Evolutionary conservation across 2,329 filamentous ascomycete genomes (phyloP), one percentile per base, ranked within the genome.

Genomic region (Colletotrichum zoysiae): DNA sequence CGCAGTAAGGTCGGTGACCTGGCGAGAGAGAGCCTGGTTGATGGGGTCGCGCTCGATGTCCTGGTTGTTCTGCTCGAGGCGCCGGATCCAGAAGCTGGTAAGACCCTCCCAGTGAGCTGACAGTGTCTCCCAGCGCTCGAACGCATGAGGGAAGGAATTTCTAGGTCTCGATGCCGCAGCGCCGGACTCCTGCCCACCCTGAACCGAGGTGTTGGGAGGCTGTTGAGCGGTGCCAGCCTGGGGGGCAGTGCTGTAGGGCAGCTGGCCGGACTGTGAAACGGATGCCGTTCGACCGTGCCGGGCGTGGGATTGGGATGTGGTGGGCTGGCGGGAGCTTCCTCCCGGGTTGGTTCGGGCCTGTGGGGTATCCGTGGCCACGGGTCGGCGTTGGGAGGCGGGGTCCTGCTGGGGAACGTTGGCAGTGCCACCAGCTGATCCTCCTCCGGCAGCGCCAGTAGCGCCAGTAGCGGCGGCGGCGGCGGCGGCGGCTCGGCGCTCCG

Each of bases 71-170:
- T 96, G 91, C 82, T 99, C 94, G 9, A 99, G 86, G 76, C 95
- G 91, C 58, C 94, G 92, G 75, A 99, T 96, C 95, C 96, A 99
- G 82, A 97, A 98, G 71, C 94, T 95, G 0, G 96, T 98, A 71
- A 99, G 87, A 5, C 96, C 96, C 81, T 99, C 96, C 96, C 96
- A 99, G 77, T 98, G 95, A 7, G 96, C 97, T 0, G 96, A 99
- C 3, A 99, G 84, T 0, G 94, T 95, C 80, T 99, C 96, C 96
- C 96, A 99, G 72, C 96, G 89, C 81, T 99, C 95, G 78, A 99
- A 99, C 0, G 96, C 96, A 82, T 98, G 96, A 0, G 96, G 96
- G 75, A 99, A 98, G 0, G 92, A 91, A 58, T 92, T 93, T 69
- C 90, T 86, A 64, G 87, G 81, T 63, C 87, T 81, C 64, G 76